A percentile compares a stretch with the other conserved stretches of the same genome.
These are phyloP conservation scores for Acaromyces ingoldii DNA, from an alignment of 1,284 basidiomycete species.

Conservation along the genomic window DNA sequence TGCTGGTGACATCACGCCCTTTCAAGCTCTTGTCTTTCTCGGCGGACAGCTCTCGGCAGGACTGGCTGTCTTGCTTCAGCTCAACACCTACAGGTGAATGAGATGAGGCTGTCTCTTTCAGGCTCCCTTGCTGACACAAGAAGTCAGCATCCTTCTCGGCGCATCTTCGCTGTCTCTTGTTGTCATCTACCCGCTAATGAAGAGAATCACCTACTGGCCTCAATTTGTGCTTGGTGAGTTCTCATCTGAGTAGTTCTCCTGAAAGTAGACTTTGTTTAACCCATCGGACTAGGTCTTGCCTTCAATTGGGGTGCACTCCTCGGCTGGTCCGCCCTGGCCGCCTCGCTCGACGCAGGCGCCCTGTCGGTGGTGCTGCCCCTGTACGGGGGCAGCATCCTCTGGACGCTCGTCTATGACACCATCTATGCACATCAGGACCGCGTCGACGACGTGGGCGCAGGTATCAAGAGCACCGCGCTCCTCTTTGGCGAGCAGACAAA, in stretches of 20 bases:
- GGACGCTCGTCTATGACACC: conserved; percentile 95
- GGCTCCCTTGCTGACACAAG: too few species aligned
- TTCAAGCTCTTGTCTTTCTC: conserved; percentile 76
- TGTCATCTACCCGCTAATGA: conserved; percentile 91
- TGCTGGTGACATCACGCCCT: conserved; percentile 70
- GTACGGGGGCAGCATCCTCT: conserved; percentile 81
- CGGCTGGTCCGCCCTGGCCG: conserved; percentile 91
- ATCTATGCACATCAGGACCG: conserved; percentile 99
- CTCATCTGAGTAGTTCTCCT: conserved; percentile 51
- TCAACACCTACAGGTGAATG: conserved; percentile 86
- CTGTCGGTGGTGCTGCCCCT: conserved; percentile 63
- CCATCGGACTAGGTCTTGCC: conserved; percentile 65
- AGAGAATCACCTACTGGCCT: conserved; percentile 93
- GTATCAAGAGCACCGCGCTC: conserved; percentile 89
- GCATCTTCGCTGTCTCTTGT: conserved; percentile 84
- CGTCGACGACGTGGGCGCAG: conserved; percentile 76
- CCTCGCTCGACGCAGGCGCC: conserved; percentile 71
- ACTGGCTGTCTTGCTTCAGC: conserved; percentile 79
- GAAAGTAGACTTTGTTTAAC: not conserved
- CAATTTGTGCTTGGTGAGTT: conserved; percentile 64
- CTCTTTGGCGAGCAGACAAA: conserved; percentile 71
- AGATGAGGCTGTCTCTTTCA: not conserved
- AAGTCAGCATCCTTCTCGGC: conserved; percentile 81
- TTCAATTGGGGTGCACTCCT: conserved; percentile 97
- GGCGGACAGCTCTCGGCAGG: conserved; percentile 77